Conservation (phyloP, 192 early-diverging fungal genomes). For the Coemansia sp. region DNA sequence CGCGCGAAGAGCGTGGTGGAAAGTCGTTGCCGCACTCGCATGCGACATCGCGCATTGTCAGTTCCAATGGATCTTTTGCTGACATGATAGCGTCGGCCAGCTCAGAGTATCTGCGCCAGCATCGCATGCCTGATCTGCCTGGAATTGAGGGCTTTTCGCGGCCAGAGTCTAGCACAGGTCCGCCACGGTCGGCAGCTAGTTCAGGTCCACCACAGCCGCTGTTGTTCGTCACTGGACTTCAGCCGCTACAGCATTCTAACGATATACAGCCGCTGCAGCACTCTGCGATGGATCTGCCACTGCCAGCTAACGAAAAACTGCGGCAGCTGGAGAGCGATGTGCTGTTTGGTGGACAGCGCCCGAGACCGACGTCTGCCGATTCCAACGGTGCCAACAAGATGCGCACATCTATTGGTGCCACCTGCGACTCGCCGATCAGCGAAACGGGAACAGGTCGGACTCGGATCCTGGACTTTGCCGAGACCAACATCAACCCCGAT, state of each 20-base stretch:
- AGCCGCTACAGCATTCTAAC: not conserved
- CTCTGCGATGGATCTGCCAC: constrained; percentile 3
- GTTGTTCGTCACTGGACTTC: too few relatives aligned
- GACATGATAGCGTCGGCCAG: constrained; percentile 32
- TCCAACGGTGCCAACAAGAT: too few relatives aligned
- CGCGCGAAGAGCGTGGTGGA: not conserved
- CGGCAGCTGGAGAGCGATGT: constrained; percentile 34
- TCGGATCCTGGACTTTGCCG: constrained; percentile 47
- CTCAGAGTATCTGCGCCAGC: constrained; percentile 13
- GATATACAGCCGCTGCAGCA: not conserved
- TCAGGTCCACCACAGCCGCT: too few relatives aligned
- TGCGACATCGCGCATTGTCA: constrained; percentile 26
- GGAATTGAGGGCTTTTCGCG: constrained; percentile 25
- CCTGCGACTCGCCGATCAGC: constrained; percentile 41
- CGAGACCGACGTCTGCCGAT: not conserved
- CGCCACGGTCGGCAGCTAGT: not conserved
- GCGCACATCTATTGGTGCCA: not conserved
- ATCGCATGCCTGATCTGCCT: constrained; percentile 12
- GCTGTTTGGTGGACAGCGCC: constrained; percentile 21
- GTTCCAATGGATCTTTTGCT: constrained; percentile 35
- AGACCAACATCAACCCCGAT: constrained; percentile 15
- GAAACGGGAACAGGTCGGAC: constrained; percentile 47
- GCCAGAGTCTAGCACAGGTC: constrained; percentile 7
- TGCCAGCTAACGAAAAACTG: constrained; percentile 26
- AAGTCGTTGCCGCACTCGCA: constrained; percentile 41